A percentile compares a stretch with the other conserved stretches of the same genome.
These are phyloP conservation scores for Nepenthes mirabilis DNA, from an alignment of 148 eudicot genomes.

Conservation along the genomic window DNA sequence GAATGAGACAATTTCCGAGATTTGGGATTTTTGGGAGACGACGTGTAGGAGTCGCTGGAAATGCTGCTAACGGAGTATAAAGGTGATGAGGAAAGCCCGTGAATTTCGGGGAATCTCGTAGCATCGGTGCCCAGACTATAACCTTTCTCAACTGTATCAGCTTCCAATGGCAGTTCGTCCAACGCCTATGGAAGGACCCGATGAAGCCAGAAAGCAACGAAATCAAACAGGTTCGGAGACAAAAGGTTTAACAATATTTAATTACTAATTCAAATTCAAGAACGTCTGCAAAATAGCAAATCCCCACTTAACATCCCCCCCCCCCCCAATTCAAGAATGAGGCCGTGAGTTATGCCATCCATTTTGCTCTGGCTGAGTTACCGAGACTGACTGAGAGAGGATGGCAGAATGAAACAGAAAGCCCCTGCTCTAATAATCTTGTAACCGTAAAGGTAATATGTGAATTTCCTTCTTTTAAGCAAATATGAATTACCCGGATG, in stretches of 20 bases:
- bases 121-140: constrained; percentile 58
- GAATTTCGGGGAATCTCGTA: constrained; percentile 79
- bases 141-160: constrained; percentile 79
- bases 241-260: neutral
- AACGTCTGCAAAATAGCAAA: too few relatives aligned
- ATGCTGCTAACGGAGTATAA: constrained; percentile 37
- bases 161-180: constrained; percentile 90
- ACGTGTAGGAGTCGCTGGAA: constrained; percentile 43
- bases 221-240: neutral
- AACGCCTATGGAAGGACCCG: constrained; percentile 29
- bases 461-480: too few relatives aligned
- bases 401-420: too few relatives aligned
- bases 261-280: neutral
- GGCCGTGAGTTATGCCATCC: too few relatives aligned
- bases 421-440: too few relatives aligned
- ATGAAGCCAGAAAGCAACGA: neutral
- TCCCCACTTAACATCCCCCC: too few relatives aligned
- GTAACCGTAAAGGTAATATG: too few relatives aligned
- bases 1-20: constrained; percentile 87
- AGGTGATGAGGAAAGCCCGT: constrained; percentile 59
- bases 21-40: constrained; percentile 51
- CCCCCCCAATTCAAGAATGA: too few relatives aligned
- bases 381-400: too few relatives aligned
- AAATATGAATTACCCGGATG: constrained; percentile 36
- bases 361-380: too few relatives aligned